A percentile compares a stretch with the other conserved stretches of the same genome.
Evolutionary conservation across 768 basidiomycete genomes (phyloP).

Genomic region (Agaricus blazei): DNA sequence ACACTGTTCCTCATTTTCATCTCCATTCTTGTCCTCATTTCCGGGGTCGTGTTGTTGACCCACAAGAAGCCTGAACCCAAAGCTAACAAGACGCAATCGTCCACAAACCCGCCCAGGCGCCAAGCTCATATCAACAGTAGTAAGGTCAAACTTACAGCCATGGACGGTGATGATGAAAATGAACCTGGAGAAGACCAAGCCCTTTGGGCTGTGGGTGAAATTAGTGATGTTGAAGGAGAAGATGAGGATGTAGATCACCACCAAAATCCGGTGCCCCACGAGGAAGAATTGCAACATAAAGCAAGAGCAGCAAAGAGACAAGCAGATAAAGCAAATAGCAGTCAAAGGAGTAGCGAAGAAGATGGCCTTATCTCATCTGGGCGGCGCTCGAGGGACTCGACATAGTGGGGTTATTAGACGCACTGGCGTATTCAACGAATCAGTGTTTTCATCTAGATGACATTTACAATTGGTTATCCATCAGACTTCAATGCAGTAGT

Average conservation of each 20-base stretch:
- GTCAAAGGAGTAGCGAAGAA: conserved; percentile 13
- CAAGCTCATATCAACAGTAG: conserved; percentile 16
- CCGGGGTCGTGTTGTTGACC: conserved; percentile 89
- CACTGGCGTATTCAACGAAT: too few species aligned
- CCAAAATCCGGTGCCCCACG: conserved; percentile 31
- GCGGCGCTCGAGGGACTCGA: conserved; percentile 23
- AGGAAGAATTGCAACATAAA: conserved; percentile 7
- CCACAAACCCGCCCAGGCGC: conserved; percentile 23
- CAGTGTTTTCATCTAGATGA: not conserved
- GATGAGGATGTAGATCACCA: conserved; percentile 41
- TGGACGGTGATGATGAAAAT: conserved; percentile 31
- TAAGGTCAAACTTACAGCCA: conserved; percentile 20
- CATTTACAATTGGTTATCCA: not conserved
- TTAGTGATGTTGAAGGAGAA: conserved; percentile 47
- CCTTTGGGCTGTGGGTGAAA: conserved; percentile 72
- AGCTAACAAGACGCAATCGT: conserved; percentile 26
- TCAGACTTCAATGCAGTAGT: not conserved
- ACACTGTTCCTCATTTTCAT: conserved; percentile 82
- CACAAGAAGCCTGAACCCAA: conserved; percentile 80
- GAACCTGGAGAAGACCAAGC: conserved; percentile 37
- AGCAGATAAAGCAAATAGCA: not conserved
- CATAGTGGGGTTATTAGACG: conserved; percentile 7
- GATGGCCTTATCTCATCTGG: conserved; percentile 9
- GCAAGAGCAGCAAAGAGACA: conserved; percentile 3
- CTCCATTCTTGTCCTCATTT: conserved; percentile 82